Evolutionary conservation across 805 yeast genomes (phyloP).

Genomic region (Saccharomycopsis selenospora): DNA sequence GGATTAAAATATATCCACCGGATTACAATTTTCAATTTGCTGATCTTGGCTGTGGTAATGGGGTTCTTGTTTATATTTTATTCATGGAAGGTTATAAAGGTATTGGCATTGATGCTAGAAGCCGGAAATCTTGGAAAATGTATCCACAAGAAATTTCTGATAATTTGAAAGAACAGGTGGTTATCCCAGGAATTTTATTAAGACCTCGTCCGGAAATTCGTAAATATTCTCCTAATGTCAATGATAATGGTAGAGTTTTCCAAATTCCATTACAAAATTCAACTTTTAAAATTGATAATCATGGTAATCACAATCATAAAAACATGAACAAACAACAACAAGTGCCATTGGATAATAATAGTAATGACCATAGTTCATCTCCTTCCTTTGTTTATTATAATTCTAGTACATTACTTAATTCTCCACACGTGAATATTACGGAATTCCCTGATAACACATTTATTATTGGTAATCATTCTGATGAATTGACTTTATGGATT

Average conservation of each 20-base stretch:
- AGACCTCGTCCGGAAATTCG: slow-evolving; percentile 63
- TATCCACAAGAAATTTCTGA: slow-evolving; percentile 61
- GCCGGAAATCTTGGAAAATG: slow-evolving; percentile 77
- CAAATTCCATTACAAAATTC: slow-evolving; percentile 38
- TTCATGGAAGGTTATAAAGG: slow-evolving; percentile 76
- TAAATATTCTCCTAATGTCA: slow-evolving; percentile 43
- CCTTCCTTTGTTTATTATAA: slow-evolving; percentile 50
- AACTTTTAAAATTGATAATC: slow-evolving; percentile 16
- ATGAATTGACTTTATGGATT: slow-evolving; percentile 92
- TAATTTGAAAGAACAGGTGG: slow-evolving; percentile 62
- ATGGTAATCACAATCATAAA: slow-evolving; percentile 13
- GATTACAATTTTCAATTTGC: slow-evolving; percentile 55
- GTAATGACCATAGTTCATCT: slow-evolving; percentile 27
- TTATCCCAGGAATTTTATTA: slow-evolving; percentile 69
- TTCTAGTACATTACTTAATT: slow-evolving; percentile 41
- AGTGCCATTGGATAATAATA: no score
- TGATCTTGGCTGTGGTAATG: slow-evolving; percentile 95
- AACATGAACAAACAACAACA: slow-evolving; percentile 5
- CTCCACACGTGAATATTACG: slow-evolving; percentile 51
- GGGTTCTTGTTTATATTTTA: slow-evolving; percentile 70
- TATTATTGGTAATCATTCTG: slow-evolving; percentile 90
- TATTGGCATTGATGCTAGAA: slow-evolving; percentile 81
- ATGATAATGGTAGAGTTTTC: slow-evolving; percentile 56
- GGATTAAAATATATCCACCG: slow-evolving; percentile 49
- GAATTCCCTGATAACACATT: slow-evolving; percentile 69